phyloP scores from a whole-genome alignment of 2,329 filamentous ascomycete genomes.

The Cordyceps cicadae region DNA sequence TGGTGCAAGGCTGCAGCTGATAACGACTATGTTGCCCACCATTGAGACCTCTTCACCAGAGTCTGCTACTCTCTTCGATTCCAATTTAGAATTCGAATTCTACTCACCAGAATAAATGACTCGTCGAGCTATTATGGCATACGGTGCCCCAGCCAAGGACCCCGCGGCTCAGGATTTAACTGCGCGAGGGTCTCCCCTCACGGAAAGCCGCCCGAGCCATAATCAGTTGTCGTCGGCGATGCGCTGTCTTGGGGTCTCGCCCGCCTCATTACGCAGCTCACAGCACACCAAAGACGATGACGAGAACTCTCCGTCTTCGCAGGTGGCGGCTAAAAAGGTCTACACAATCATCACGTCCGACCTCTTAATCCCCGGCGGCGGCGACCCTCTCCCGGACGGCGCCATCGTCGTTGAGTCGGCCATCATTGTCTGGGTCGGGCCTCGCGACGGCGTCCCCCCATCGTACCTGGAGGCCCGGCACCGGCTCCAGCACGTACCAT shows the following conservation, averaged over 20 bases:
- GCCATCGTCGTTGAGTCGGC: conserved; percentile 29
- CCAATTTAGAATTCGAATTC: neutral
- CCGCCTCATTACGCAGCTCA: neutral
- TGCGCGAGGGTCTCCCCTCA: neutral
- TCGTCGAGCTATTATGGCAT: neutral
- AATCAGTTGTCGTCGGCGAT: neutral
- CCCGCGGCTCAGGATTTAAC: neutral
- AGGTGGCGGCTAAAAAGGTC: conserved; percentile 15
- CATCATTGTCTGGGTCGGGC: conserved; percentile 31
- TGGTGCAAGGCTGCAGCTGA: neutral
- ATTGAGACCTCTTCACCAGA: too few species aligned
- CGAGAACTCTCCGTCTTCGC: neutral
- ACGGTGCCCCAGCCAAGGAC: neutral
- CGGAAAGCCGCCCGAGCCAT: neutral
- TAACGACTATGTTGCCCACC: neutral
- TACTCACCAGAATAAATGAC: neutral
- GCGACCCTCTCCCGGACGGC: conserved; percentile 24
- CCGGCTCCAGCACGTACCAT: conserved; percentile 26
- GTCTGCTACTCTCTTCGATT: too few species aligned
- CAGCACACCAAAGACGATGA: neutral
- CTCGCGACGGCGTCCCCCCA: conserved; percentile 19
- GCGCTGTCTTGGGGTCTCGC: neutral
- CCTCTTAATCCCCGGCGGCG: conserved; percentile 31
- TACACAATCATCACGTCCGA: conserved; percentile 27
- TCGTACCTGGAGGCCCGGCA: conserved; percentile 23